Evolutionary conservation across 306 rosid genomes (phyloP).

Genomic region (Cotoneaster glaucophyllus): DNA sequence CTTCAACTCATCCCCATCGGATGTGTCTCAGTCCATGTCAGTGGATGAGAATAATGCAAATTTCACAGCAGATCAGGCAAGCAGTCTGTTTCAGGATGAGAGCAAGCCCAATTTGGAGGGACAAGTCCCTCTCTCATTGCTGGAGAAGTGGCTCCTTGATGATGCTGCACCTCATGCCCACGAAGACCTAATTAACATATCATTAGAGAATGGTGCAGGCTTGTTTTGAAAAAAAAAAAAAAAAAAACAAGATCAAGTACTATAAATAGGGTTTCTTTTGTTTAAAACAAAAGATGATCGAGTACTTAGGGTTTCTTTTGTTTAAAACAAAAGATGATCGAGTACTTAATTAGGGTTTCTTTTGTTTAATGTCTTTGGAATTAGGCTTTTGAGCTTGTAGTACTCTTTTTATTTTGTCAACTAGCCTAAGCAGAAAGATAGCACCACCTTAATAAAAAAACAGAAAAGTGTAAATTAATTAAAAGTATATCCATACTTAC

Average conservation of each 20-base stretch:
- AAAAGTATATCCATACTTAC: not conserved
- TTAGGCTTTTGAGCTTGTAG: not conserved
- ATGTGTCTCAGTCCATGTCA: constrained; percentile 28
- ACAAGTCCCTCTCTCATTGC: constrained; percentile 53
- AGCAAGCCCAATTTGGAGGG: constrained; percentile 36
- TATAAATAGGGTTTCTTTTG: not conserved
- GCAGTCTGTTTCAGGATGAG: constrained; percentile 31
- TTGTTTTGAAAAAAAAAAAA: constrained; percentile 24
- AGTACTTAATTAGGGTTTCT: not conserved
- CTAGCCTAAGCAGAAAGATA: not conserved
- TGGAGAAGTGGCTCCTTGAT: constrained; percentile 86
- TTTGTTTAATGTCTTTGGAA: not conserved
- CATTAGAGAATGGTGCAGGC: constrained; percentile 33
- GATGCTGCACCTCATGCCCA: constrained; percentile 52
- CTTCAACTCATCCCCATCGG: constrained; percentile 37
- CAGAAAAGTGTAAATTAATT: not conserved
- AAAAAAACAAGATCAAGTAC: not conserved
- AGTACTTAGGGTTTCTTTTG: not conserved
- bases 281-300: not conserved
- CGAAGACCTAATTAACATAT: constrained; percentile 47
- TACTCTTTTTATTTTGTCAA: not conserved
- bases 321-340: too few relatives aligned
- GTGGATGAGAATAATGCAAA: constrained; percentile 16
- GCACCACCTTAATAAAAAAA: not conserved
- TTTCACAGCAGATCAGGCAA: constrained; percentile 8